Base-by-base conservation (phyloP, 1,284 basidiomycete genomes). In the Polyporus tsugae region DNA sequence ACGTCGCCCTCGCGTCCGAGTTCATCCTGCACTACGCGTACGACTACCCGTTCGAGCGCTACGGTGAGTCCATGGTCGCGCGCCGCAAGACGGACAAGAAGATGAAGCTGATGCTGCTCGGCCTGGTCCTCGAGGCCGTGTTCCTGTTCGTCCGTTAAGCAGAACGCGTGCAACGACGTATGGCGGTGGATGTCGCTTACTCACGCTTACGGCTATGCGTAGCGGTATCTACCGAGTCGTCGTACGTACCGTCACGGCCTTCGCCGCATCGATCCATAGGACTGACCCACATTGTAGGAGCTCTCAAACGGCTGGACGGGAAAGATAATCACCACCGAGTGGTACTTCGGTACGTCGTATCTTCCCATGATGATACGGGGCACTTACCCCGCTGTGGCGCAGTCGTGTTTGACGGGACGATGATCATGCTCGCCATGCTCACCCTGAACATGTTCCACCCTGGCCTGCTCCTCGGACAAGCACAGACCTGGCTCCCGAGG, bases 341-440 rank as follows among this genome's bases (percentile, higher is more conserved):
- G 82, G 15, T 84, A 84, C 72, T 88, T 89, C 78, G 84, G 85
- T 86, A 68, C 36, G 52, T 62, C 5, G 11, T 13, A 7, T 10
- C 11, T 22, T 11, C 10, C n/a, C 13, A 5, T 13, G 22, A 25
- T 11, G 2, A 59, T 36, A 11, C 6, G 2, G 13, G 10, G 19
- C 19, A n/a, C 19, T 33, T 7, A 15, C 41, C 11, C 29, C 25
- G 1, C n/a, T 59, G 9, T 25, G n/a, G 17, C 15, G 11, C 35
- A 86, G 86, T 85, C 71, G 81, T 86, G 22, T 81, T 91, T 4
- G 89, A 91, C 67, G 89, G 83, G 4, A 78, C 80, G 2, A 88
- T 89, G 82, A 84, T 91, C 70, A 74, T 82, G 1, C 78, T 89
- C 17, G 87, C 87, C 4, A 84, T 87, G 44, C 83, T 78, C 62